A percentile compares a stretch with the other conserved stretches of the same genome.
These are phyloP conservation scores for Anthracocystis setariae DNA, from an alignment of 1,284 basidiomycete genomes.

Conservation along the genomic window DNA sequence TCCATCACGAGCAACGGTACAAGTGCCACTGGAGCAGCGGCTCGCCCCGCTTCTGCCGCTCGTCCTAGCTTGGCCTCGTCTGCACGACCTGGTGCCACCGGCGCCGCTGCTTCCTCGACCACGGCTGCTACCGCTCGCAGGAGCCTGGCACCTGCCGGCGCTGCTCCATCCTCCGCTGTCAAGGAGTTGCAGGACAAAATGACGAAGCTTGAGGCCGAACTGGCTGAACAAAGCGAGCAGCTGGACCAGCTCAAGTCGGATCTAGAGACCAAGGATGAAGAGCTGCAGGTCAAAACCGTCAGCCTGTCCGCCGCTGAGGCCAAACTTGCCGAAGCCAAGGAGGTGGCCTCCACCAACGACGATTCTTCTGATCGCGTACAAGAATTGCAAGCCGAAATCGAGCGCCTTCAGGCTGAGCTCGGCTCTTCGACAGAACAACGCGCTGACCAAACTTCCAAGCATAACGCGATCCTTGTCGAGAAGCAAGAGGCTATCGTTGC, in stretches of 20 bases:
- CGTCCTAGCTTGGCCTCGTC: slow-evolving; percentile 28
- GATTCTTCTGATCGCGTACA: slow-evolving; percentile 22
- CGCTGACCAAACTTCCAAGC: slow-evolving; percentile 19
- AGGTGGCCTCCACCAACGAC: slow-evolving; percentile 1
- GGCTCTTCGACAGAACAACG: slow-evolving; percentile 17
- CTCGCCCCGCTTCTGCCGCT: slow-evolving; percentile 27
- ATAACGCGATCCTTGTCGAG: slow-evolving; percentile 15
- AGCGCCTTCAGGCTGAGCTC: slow-evolving; percentile 19
- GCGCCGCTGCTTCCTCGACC: slow-evolving; percentile 12
- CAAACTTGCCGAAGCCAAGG: slow-evolving; percentile 24
- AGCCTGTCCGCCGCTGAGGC: slow-evolving; percentile 51
- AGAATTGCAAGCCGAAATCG: slow-evolving; percentile 37
- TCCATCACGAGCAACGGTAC: slow-evolving; percentile 43
- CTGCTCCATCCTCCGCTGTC: slow-evolving; percentile 20
- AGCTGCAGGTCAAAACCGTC: slow-evolving; percentile 50
- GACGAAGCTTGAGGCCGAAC: slow-evolving; percentile 45
- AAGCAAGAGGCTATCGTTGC: slow-evolving; percentile 29
- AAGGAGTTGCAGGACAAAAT: slow-evolving; percentile 50
- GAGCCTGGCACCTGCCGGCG: slow-evolving; percentile 25
- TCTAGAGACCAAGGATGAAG: slow-evolving; percentile 50
- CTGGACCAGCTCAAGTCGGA: slow-evolving; percentile 45
- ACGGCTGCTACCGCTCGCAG: slow-evolving; percentile 25
- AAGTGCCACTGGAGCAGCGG: slow-evolving; percentile 21
- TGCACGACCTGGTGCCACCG: slow-evolving; percentile 10
- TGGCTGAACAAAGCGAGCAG: slow-evolving; percentile 50